phyloP scores from a whole-genome alignment of 129 eudicot species.

The Pulicaria dysenterica region DNA sequence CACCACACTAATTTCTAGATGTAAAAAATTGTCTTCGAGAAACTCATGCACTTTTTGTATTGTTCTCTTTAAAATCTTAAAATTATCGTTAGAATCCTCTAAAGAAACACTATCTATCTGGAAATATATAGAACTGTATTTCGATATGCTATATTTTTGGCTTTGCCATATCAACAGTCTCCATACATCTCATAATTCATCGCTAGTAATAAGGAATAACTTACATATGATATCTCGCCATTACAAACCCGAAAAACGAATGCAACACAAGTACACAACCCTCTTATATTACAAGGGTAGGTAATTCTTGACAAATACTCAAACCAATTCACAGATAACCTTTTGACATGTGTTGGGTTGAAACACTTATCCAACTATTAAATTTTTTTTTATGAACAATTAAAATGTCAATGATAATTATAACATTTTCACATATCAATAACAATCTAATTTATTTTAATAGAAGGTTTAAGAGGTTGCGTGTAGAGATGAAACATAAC shows the following conservation, averaged over 20 bases:
- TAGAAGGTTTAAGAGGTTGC: neutral
- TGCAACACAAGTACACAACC: neutral
- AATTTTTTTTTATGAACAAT: neutral
- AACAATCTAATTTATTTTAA: neutral
- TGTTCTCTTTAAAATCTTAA: too few species aligned
- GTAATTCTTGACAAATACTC: too few species aligned
- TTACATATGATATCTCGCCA: neutral
- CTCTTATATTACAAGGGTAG: too few species aligned
- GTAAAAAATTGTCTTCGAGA: too few species aligned
- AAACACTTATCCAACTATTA: neutral
- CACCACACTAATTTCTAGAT: too few species aligned
- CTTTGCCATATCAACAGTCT: too few species aligned
- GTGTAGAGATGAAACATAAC: neutral
- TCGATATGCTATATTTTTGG: too few species aligned
- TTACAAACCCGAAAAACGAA: neutral
- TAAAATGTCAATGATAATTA: neutral
- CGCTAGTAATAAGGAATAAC: slow-evolving; percentile 1
- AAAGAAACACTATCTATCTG: too few species aligned
- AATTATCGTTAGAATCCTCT: too few species aligned
- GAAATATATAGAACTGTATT: too few species aligned
- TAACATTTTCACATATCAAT: neutral
- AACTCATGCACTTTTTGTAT: too few species aligned
- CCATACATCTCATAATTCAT: slow-evolving; percentile 2
- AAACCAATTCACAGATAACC: neutral
- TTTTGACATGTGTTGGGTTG: neutral